phyloP scores from a whole-genome alignment of 2,329 filamentous ascomycete species.

The Colletotrichum destructivum region DNA sequence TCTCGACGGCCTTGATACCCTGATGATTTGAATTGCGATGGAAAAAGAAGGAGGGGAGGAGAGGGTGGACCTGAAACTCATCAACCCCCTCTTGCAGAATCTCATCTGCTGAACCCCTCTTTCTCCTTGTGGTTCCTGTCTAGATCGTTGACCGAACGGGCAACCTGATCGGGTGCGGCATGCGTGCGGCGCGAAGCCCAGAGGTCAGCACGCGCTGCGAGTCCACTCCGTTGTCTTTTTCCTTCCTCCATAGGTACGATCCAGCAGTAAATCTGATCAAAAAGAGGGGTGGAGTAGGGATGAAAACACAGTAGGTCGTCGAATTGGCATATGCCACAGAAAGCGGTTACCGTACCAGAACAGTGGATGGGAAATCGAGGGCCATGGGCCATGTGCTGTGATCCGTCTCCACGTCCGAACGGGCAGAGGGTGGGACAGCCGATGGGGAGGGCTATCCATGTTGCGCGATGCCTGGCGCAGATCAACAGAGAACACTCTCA shows the following conservation, averaged over 20 bases:
- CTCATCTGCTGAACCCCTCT: background rate
- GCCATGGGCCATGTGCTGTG: background rate
- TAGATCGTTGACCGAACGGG: constrained; percentile 31
- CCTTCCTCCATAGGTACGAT: constrained; percentile 21
- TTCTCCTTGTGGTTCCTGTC: background rate
- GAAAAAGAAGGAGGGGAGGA: background rate
- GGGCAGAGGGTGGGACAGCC: constrained; percentile 2
- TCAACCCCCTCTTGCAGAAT: constrained; percentile 4
- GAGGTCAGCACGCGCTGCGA: background rate
- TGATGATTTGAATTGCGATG: constrained; percentile 2
- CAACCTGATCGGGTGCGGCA: constrained; percentile 25
- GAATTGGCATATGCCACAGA: background rate
- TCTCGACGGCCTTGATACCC: background rate
- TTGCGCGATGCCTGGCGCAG: constrained; percentile 16
- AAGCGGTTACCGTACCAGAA: constrained; percentile 6
- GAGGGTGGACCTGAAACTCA: background rate
- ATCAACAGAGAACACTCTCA: constrained; percentile 49
- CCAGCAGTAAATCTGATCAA: constrained; percentile 22
- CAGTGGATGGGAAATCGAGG: constrained; percentile 11
- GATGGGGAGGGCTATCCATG: constrained; percentile 1
- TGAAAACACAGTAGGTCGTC: background rate
- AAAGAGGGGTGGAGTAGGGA: constrained; percentile 23
- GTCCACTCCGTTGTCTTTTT: background rate
- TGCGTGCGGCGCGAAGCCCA: constrained; percentile 23
- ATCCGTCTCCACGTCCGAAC: constrained; percentile 24